These are phyloP conservation scores for Rhizophora apiculata DNA, from an alignment of 345 rosid species.

Conservation along the genomic window DNA sequence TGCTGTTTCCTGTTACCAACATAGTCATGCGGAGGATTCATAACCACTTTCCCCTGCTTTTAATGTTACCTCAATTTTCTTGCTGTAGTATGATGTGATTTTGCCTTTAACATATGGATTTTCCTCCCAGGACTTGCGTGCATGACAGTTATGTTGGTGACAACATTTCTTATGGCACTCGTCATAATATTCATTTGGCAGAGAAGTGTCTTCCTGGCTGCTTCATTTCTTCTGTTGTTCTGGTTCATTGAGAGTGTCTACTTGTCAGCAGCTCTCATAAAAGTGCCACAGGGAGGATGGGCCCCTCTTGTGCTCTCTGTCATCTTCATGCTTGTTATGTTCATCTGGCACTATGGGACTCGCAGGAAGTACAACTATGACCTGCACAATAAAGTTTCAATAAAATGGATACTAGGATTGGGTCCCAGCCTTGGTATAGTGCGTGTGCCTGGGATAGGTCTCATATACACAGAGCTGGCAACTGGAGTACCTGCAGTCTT, in stretches of 20 bases:
- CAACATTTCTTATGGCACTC: constrained; percentile 89
- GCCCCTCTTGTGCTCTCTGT: constrained; percentile 70
- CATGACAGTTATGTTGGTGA: constrained; percentile 79
- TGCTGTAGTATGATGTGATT: not conserved
- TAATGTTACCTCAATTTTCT: not conserved
- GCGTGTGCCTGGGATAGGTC: constrained; percentile 94
- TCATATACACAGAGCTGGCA: constrained; percentile 85
- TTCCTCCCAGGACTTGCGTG: constrained; percentile 76
- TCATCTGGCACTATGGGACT: constrained; percentile 88
- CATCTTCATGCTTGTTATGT: constrained; percentile 72
- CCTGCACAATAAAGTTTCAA: constrained; percentile 90
- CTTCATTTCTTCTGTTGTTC: constrained; percentile 56
- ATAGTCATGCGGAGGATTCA: not conserved
- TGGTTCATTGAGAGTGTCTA: constrained; percentile 75
- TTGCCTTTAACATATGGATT: constrained; percentile 4
- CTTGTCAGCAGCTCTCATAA: constrained; percentile 76
- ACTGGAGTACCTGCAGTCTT: constrained; percentile 93
- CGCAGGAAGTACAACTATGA: constrained; percentile 86
- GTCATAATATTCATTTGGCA: constrained; percentile 81
- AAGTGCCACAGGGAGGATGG: constrained; percentile 92
- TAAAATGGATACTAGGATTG: constrained; percentile 85
- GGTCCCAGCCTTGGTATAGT: constrained; percentile 97
- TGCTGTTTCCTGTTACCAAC: not conserved
- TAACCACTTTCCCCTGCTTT: not conserved
- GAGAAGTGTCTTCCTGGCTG: constrained; percentile 51